A percentile compares a stretch with the other conserved stretches of the same genome.
Conservation (phyloP, 768 basidiomycete genomes). For the Strobilomyces dryophilus region DNA sequence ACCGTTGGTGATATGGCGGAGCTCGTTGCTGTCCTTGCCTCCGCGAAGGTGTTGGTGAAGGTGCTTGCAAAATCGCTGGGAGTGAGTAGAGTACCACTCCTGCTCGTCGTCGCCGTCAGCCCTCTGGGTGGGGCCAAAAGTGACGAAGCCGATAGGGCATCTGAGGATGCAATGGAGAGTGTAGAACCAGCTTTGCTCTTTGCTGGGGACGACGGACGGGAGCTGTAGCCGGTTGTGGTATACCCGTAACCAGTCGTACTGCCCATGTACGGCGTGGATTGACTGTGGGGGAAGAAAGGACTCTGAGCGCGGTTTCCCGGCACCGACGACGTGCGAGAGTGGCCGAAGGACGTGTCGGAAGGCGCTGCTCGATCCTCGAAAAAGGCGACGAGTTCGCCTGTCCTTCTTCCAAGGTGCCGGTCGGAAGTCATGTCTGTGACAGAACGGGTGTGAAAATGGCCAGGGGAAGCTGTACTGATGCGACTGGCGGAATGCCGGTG, state of each 20-base stretch:
- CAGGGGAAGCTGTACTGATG: constrained; percentile 35
- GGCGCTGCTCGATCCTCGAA: constrained; percentile 57
- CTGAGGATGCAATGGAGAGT: constrained; percentile 22
- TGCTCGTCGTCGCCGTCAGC: constrained; percentile 14
- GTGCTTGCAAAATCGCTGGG: constrained; percentile 36
- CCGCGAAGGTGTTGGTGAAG: constrained; percentile 39
- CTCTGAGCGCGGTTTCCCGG: constrained; percentile 36
- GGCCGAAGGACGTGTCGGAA: constrained; percentile 35
- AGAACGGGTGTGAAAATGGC: constrained; percentile 46
- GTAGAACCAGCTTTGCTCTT: constrained; percentile 39
- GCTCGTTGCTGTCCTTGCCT: constrained; percentile 22
- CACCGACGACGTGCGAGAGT: constrained; percentile 52
- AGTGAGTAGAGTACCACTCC: constrained; percentile 32
- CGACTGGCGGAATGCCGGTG: constrained; percentile 45
- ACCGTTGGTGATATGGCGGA: constrained; percentile 39
- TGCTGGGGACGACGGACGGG: constrained; percentile 46
- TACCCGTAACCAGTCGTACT: constrained; percentile 35
- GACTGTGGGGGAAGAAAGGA: constrained; percentile 30
- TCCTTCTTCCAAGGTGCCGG: constrained; percentile 46
- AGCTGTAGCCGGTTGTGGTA: constrained; percentile 33
- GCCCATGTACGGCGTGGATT: constrained; percentile 38
- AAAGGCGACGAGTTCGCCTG: constrained; percentile 69
- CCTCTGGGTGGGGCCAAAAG: constrained; percentile 49
- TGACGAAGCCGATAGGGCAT: constrained; percentile 33
- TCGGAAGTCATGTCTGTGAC: constrained; percentile 54